Evolutionary conservation across 768 basidiomycete genomes (phyloP).

Genomic region (Suillus luteus): DNA sequence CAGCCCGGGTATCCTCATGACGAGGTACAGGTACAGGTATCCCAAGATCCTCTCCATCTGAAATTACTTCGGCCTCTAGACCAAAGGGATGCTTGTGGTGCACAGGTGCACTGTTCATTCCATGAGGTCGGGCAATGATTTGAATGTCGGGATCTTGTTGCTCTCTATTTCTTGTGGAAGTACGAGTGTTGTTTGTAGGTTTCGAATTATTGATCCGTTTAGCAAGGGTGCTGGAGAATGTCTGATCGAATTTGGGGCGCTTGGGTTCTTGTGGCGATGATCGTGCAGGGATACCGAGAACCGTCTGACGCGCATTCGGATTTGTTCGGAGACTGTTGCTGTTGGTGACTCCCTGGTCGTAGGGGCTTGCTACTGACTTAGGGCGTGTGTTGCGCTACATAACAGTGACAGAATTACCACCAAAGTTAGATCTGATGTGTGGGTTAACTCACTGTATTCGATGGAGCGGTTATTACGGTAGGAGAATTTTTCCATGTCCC

Average conservation of each 20-base stretch:
- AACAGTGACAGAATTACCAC: neutral
- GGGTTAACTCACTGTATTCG: slow-evolving; percentile 13
- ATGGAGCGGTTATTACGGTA: slow-evolving; percentile 26
- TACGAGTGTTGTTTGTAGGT: slow-evolving; percentile 8
- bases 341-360: neutral
- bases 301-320: slow-evolving; percentile 23
- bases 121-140: slow-evolving; percentile 13
- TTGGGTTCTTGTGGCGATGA: slow-evolving; percentile 16
- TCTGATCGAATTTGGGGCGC: slow-evolving; percentile 25
- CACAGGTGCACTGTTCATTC: slow-evolving; percentile 4
- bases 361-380: neutral
- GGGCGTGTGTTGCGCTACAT: neutral
- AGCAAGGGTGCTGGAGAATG: neutral
- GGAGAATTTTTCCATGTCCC: slow-evolving; percentile 23
- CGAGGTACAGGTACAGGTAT: slow-evolving; percentile 25
- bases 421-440: slow-evolving; percentile 10
- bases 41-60: slow-evolving; percentile 24
- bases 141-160: slow-evolving; percentile 27
- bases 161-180: slow-evolving; percentile 7
- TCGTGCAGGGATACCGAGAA: slow-evolving; percentile 19
- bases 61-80: slow-evolving; percentile 26
- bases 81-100: slow-evolving; percentile 12
- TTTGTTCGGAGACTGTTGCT: slow-evolving; percentile 16
- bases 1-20: neutral
- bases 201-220: neutral